phyloP scores from a whole-genome alignment of 345 rosid species.

The Balakata baccata region DNA sequence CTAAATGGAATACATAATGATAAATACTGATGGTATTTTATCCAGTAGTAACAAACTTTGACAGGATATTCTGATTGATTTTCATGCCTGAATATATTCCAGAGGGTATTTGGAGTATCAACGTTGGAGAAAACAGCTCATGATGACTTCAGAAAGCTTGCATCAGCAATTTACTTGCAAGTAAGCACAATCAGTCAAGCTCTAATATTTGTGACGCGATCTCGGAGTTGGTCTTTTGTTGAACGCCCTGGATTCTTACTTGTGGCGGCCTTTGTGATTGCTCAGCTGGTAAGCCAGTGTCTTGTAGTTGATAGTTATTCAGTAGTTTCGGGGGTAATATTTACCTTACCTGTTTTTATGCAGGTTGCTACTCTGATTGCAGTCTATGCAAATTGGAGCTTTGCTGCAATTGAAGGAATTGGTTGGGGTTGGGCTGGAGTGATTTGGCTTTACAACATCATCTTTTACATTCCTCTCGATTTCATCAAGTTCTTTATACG shows the following conservation, averaged over 20 bases:
- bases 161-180: slow-evolving; percentile 94
- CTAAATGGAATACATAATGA: background rate
- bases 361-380: slow-evolving; percentile 96
- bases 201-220: slow-evolving; percentile 89
- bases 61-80: slow-evolving; percentile 12
- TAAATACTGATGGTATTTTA: background rate
- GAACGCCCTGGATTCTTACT: slow-evolving; percentile 92
- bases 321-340: slow-evolving; percentile 2
- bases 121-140: slow-evolving; percentile 87
- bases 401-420: slow-evolving; percentile 94
- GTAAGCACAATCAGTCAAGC: slow-evolving; percentile 97
- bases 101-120: slow-evolving; percentile 78
- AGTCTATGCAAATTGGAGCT: slow-evolving; percentile 90
- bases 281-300: slow-evolving; percentile 76
- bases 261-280: slow-evolving; percentile 68
- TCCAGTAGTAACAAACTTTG: background rate
- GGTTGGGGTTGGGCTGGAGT: slow-evolving; percentile 99
- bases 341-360: slow-evolving; percentile 16
- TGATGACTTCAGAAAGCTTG: slow-evolving; percentile 89
- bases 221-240: slow-evolving; percentile 89
- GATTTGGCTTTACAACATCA: slow-evolving; percentile 89
- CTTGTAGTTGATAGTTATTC: slow-evolving; percentile 10
- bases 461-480: slow-evolving; percentile 87
- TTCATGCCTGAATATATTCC: slow-evolving; percentile 24
- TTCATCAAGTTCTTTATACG: slow-evolving; percentile 86